Conservation (phyloP, 2,329 filamentous ascomycete species). For the Xylariomycetidae sp. region DNA sequence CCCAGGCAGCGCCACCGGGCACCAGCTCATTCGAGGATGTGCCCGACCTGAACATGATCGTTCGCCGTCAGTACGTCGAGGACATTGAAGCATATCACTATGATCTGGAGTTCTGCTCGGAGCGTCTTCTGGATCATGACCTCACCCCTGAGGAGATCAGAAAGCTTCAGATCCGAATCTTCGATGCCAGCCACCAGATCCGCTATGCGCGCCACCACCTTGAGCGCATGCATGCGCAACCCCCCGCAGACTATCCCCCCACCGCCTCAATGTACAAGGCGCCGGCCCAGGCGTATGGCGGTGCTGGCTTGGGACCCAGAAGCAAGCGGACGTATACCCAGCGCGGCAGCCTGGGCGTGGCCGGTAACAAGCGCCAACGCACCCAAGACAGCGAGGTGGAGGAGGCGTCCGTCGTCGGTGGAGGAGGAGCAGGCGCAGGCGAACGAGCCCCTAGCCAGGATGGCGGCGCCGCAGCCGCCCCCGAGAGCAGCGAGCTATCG, state of each 20-base stretch:
- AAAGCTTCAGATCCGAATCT: conserved; percentile 34
- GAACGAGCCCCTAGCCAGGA: too few species aligned
- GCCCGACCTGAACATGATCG: conserved; percentile 25
- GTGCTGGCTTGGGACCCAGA: too few species aligned
- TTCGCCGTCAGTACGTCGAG: conserved; percentile 33
- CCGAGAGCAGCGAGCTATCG: conserved; percentile 4
- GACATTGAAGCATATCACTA: conserved; percentile 37
- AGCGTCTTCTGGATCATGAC: conserved; percentile 27
- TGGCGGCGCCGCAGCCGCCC: conserved; percentile 11
- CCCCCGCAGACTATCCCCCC: too few species aligned
- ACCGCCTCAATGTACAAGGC: too few species aligned
- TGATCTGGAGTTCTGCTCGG: conserved; percentile 35
- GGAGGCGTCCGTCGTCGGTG: background rate
- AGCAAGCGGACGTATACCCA: too few species aligned
- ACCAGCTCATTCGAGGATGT: too few species aligned
- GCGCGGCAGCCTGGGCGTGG: too few species aligned
- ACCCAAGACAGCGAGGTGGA: conserved; percentile 4
- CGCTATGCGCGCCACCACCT: conserved; percentile 36
- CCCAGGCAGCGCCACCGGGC: too few species aligned
- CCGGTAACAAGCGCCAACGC: conserved; percentile 18
- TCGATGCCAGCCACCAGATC: conserved; percentile 39
- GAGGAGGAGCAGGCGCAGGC: too few species aligned
- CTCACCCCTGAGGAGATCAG: conserved; percentile 36
- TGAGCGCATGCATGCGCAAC: conserved; percentile 31
- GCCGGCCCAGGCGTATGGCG: too few species aligned